Conservation (phyloP, 169 alveolate genomes). For the Plasmodium billcollinsi region DNA sequence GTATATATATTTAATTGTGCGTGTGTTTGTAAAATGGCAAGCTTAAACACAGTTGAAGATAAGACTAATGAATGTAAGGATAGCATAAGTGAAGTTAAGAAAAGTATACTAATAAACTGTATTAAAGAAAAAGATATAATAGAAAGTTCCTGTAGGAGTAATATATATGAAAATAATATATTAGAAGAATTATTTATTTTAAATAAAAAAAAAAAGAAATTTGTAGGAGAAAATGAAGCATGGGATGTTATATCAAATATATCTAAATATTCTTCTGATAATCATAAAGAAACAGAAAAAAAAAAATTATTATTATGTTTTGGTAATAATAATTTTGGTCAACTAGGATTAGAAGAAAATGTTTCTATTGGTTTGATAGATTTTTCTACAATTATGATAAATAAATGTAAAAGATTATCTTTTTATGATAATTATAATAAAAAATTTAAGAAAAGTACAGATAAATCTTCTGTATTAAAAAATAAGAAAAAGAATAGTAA, state of each 20-base stretch:
- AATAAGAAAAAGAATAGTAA: conserved; percentile 1
- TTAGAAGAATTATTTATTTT: conserved; percentile 30
- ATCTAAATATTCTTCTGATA: conserved; percentile 58
- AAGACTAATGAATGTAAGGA: background rate
- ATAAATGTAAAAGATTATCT: background rate
- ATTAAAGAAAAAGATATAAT: conserved; percentile 4
- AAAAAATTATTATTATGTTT: conserved; percentile 53
- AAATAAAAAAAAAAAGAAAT: conserved; percentile 24
- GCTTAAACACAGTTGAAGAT: background rate
- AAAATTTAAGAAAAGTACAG: background rate
- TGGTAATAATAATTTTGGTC: conserved; percentile 63
- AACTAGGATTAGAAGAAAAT: conserved; percentile 48
- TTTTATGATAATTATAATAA: background rate
- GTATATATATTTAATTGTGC: no score
- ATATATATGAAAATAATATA: conserved; percentile 8
- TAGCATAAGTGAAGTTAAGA: no score
- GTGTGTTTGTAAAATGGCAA: no score
- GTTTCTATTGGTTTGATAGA: conserved; percentile 24
- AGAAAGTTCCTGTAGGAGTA: conserved; percentile 1
- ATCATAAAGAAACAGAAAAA: conserved; percentile 55
- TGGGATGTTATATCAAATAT: conserved; percentile 70
- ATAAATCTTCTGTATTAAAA: conserved; percentile 15
- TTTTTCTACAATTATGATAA: conserved; percentile 18
- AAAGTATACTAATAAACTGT: no score
- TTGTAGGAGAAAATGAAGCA: conserved; percentile 6